Conservation (phyloP, 73 alveolate genomes). For the Uronychia setigera region DNA sequence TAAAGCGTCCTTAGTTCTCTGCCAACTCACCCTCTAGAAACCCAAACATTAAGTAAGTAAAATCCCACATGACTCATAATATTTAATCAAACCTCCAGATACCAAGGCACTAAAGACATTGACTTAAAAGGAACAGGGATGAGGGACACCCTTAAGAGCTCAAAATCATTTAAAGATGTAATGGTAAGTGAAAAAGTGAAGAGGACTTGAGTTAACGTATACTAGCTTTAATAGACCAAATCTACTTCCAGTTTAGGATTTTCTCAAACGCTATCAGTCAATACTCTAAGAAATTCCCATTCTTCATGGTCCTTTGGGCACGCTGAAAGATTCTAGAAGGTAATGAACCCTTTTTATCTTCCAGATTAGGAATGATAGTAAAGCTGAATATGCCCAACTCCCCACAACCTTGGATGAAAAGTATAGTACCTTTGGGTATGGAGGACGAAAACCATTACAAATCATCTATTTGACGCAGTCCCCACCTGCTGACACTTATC, state of each 20-base stretch:
- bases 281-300: constrained; percentile 62
- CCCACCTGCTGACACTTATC: constrained; percentile 58
- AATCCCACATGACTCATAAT: too few species aligned
- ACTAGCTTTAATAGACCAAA: too few species aligned
- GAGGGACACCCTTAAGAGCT: background rate
- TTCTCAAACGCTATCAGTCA: constrained; percentile 49
- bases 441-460: constrained; percentile 38
- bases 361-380: constrained; percentile 48
- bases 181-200: background rate
- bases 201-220: background rate
- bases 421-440: constrained; percentile 55
- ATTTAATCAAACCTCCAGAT: too few species aligned
- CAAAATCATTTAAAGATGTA: background rate
- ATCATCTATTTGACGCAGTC: constrained; percentile 41
- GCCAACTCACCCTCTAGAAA: too few species aligned
- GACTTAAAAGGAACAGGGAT: background rate
- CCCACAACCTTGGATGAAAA: constrained; percentile 42
- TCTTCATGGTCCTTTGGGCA: constrained; percentile 61
- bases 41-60: too few species aligned
- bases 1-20: too few species aligned
- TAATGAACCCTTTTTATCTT: background rate
- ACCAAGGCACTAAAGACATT: background rate
- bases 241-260: constrained; percentile 50
- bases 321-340: constrained; percentile 53
- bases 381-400: constrained; percentile 34